Percentiles rank a stretch among this genome's conserved stretches.
phyloP scores from a whole-genome alignment of 805 yeast genomes.

The Grigorovia humatica region DNA sequence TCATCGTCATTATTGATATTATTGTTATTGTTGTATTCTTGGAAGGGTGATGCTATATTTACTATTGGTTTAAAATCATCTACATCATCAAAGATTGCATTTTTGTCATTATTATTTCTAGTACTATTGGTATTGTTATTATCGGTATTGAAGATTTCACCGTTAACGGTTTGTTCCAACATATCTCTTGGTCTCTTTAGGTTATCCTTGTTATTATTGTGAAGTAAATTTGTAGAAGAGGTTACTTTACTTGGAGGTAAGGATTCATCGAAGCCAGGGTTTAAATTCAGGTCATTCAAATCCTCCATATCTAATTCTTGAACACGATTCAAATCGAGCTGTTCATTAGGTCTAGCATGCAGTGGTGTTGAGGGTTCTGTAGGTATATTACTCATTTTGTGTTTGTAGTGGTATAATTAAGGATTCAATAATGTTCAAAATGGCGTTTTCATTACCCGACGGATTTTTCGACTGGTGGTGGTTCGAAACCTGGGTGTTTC shows the following conservation, averaged over 20 bases:
- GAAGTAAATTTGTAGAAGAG: background rate
- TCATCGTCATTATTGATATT: background rate
- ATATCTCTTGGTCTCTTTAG: background rate
- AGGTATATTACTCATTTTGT: background rate
- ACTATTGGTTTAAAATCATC: conserved; percentile 26
- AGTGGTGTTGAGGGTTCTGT: conserved; percentile 23
- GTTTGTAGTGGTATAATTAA: background rate
- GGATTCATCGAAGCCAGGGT: conserved; percentile 14
- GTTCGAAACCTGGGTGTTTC: too few species aligned
- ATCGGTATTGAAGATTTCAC: conserved; percentile 2
- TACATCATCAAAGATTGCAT: conserved; percentile 15
- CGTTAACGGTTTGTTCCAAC: background rate
- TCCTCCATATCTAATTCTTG: conserved; percentile 22
- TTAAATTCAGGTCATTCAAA: conserved; percentile 20
- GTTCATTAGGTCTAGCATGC: conserved; percentile 23
- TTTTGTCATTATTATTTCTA: background rate
- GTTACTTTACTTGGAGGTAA: conserved; percentile 5
- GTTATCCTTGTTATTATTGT: background rate
- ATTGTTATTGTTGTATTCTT: background rate
- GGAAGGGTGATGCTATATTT: conserved; percentile 20
- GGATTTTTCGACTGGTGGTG: background rate
- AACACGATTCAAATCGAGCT: conserved; percentile 14
- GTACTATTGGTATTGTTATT: background rate
- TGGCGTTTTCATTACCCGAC: background rate
- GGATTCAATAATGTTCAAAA: background rate